Evolutionary conservation across 2,329 filamentous ascomycete species (phyloP).

Genomic region (Clarireedia homoeocarpa): DNA sequence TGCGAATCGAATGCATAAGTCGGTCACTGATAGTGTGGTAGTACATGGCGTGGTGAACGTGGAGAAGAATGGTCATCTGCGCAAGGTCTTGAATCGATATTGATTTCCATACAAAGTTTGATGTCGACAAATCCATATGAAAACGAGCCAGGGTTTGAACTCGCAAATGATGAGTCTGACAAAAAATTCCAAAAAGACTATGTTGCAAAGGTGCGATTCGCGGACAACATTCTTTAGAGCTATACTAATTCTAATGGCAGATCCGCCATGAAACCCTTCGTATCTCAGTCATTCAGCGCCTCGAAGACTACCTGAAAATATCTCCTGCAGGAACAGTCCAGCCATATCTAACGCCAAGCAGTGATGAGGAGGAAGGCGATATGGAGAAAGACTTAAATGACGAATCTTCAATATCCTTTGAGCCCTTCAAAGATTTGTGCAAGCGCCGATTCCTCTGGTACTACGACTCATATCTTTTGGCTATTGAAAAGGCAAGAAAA

Average conservation of each 20-base stretch:
- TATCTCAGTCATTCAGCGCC: constrained; percentile 74
- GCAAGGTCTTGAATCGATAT: constrained; percentile 86
- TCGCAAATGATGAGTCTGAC: constrained; percentile 58
- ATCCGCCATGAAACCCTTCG: constrained; percentile 87
- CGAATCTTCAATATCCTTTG: constrained; percentile 53
- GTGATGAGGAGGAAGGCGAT: constrained; percentile 36
- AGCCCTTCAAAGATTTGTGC: constrained; percentile 83
- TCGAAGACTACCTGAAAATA: constrained; percentile 73
- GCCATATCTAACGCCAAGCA: constrained; percentile 16
- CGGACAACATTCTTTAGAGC: background rate
- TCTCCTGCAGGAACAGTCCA: constrained; percentile 38
- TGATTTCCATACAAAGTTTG: constrained; percentile 92
- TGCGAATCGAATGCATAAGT: background rate
- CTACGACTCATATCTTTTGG: constrained; percentile 74
- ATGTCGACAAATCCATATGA: constrained; percentile 93
- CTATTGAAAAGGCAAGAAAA: constrained; percentile 56
- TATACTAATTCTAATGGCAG: constrained; percentile 36
- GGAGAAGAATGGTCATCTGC: constrained; percentile 96
- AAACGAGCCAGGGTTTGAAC: constrained; percentile 91
- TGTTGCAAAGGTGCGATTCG: constrained; percentile 59
- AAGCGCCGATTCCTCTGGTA: constrained; percentile 96
- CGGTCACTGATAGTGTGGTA: constrained; percentile 31
- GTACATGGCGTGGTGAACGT: constrained; percentile 85
- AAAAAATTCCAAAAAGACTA: constrained; percentile 70
- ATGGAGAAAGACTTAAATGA: constrained; percentile 26